These are phyloP conservation scores for Medicago truncatula DNA, from an alignment of 306 rosid species.

Conservation along the genomic window DNA sequence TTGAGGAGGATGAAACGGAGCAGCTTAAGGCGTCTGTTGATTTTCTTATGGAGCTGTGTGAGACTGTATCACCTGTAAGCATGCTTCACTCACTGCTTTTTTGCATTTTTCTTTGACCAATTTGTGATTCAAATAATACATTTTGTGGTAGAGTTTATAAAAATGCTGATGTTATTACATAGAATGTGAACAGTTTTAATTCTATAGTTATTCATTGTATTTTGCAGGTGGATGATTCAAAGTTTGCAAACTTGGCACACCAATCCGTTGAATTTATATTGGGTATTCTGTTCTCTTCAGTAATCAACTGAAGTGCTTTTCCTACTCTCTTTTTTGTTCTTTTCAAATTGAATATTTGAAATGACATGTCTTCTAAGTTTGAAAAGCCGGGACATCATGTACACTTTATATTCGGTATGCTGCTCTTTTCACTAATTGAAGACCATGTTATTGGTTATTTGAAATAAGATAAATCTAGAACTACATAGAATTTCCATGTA, in stretches of 20 bases:
- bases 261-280: slow-evolving; percentile 90
- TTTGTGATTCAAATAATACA: slow-evolving; percentile 2
- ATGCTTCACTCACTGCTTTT: slow-evolving; percentile 19
- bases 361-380: slow-evolving; percentile 39
- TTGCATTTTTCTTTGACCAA: neutral
- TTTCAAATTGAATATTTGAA: slow-evolving; percentile 9
- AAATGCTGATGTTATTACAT: neutral
- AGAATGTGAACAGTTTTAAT: neutral
- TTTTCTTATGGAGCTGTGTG: slow-evolving; percentile 89
- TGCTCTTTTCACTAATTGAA: slow-evolving; percentile 13
- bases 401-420: slow-evolving; percentile 65
- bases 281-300: slow-evolving; percentile 52
- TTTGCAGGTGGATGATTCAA: slow-evolving; percentile 68
- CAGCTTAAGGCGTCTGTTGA: slow-evolving; percentile 80
- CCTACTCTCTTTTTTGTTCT: neutral
- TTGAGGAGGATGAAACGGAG: slow-evolving; percentile 70
- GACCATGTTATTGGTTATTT: neutral
- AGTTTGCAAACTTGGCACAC: slow-evolving; percentile 76
- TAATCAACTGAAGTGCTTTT: slow-evolving; percentile 1
- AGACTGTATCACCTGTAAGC: slow-evolving; percentile 64
- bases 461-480: neutral
- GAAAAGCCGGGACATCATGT: slow-evolving; percentile 63
- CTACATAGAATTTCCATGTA: no score
- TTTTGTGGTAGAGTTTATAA: neutral
- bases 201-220: slow-evolving; percentile 6